Conservation (phyloP, 2,329 filamentous ascomycete species). For the Stagonosporopsis cucurbitacearum region DNA sequence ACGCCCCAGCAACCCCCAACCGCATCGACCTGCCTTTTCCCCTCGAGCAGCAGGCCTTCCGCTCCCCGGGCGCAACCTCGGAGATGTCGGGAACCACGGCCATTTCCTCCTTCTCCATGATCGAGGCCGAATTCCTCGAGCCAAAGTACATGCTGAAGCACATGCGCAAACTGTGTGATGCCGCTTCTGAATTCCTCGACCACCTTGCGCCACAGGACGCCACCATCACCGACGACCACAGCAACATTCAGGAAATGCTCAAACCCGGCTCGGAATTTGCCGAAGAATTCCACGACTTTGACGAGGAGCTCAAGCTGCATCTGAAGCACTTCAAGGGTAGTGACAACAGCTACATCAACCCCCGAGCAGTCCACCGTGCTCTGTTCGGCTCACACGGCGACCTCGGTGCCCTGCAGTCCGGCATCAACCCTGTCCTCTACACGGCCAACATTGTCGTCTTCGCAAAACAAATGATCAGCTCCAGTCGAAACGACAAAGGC, state of each 20-base stretch:
- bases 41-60: constrained; percentile 20
- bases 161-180: constrained; percentile 47
- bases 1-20: constrained; percentile 35
- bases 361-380: constrained; percentile 47
- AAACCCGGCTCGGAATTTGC: constrained; percentile 48
- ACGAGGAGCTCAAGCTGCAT: constrained; percentile 43
- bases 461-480: constrained; percentile 47
- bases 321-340: constrained; percentile 47
- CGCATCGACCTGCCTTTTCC: constrained; percentile 10
- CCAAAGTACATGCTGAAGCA: constrained; percentile 51
- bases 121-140: constrained; percentile 53
- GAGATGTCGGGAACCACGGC: constrained; percentile 57
- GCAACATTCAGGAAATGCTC: constrained; percentile 38
- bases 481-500: constrained; percentile 35
- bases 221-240: constrained; percentile 25
- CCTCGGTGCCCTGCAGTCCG: constrained; percentile 26
- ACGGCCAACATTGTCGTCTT: constrained; percentile 54
- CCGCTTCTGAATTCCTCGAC: constrained; percentile 37
- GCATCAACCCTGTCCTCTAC: constrained; percentile 52
- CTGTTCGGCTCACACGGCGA: constrained; percentile 45
- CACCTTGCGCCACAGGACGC: constrained; percentile 41
- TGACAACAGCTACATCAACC: constrained; percentile 52
- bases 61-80: constrained; percentile 49
- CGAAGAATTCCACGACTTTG: constrained; percentile 47
- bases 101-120: constrained; percentile 54